A percentile compares a stretch with the other conserved stretches of the same genome.
These are phyloP conservation scores for Termitomyces sp. DNA, from an alignment of 768 basidiomycete species.

Conservation along the genomic window DNA sequence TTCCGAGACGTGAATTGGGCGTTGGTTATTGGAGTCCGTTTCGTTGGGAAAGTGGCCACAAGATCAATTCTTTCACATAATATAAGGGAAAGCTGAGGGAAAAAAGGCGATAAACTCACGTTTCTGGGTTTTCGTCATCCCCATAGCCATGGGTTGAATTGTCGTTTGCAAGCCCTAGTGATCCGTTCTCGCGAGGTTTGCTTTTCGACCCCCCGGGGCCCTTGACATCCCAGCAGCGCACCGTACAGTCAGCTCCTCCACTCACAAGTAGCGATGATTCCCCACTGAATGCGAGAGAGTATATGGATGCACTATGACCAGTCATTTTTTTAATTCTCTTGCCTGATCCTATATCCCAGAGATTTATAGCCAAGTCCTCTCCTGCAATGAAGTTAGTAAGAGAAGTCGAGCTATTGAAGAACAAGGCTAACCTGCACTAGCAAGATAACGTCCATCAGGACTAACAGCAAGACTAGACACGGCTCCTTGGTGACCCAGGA, in stretches of 20 bases:
- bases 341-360: constrained; percentile 97
- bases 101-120: constrained; percentile 46
- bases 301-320: constrained; percentile 86
- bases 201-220: constrained; percentile 58
- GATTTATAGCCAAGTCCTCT: constrained; percentile 88
- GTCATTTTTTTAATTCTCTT: constrained; percentile 94
- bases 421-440: constrained; percentile 66
- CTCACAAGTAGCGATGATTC: constrained; percentile 91
- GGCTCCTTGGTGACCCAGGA: constrained; percentile 90
- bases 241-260: constrained; percentile 92
- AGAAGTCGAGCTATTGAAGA: constrained; percentile 3
- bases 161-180: constrained; percentile 20
- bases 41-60: constrained; percentile 89
- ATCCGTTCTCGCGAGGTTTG: constrained; percentile 59
- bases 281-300: constrained; percentile 87
- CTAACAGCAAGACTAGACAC: constrained; percentile 85
- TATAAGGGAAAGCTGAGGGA: constrained; percentile 10
- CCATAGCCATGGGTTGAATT: constrained; percentile 29
- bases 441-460: constrained; percentile 92
- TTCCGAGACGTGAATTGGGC: constrained; percentile 95
- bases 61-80: constrained; percentile 65
- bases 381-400: constrained; percentile 36
- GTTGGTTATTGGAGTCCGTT: constrained; percentile 89
- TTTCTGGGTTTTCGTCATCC: constrained; percentile 63
- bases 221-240: constrained; percentile 98